A percentile compares a stretch with the other conserved stretches of the same genome.
phyloP scores from a whole-genome alignment of 2,329 filamentous ascomycete species.

The Esteya vermicola region DNA sequence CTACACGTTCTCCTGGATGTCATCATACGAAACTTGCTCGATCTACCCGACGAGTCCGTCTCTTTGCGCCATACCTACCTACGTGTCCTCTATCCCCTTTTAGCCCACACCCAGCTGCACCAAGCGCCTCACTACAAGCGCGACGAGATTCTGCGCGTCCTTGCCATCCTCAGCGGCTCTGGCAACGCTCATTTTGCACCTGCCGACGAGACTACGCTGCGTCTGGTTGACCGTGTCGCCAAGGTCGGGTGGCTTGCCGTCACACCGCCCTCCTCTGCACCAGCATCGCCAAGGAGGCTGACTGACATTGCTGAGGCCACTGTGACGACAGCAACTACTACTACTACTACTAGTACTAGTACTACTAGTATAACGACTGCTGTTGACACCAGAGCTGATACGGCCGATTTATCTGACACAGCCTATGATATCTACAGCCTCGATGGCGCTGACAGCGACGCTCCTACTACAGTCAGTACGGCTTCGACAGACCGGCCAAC shows the following conservation, averaged over 20 bases:
- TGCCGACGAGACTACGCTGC: slow-evolving; percentile 64
- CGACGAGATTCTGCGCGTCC: slow-evolving; percentile 64
- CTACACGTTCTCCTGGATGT: slow-evolving; percentile 88
- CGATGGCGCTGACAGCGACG: slow-evolving; percentile 10
- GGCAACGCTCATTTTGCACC: slow-evolving; percentile 64
- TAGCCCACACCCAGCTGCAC: slow-evolving; percentile 82
- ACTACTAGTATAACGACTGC: slow-evolving; percentile 4
- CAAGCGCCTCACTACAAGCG: slow-evolving; percentile 84
- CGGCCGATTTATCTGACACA: neutral
- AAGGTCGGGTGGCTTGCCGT: slow-evolving; percentile 51
- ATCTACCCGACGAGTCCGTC: slow-evolving; percentile 71
- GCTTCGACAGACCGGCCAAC: neutral
- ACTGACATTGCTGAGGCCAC: slow-evolving; percentile 2
- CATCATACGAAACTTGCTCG: slow-evolving; percentile 90
- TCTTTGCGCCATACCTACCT: slow-evolving; percentile 85
- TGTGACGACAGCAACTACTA: slow-evolving; percentile 1
- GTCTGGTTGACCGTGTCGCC: slow-evolving; percentile 60
- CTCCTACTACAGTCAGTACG: slow-evolving; percentile 15
- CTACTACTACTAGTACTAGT: slow-evolving; percentile 2
- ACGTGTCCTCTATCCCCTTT: slow-evolving; percentile 76
- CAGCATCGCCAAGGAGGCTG: slow-evolving; percentile 5
- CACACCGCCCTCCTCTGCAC: slow-evolving; percentile 13
- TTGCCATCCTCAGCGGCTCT: slow-evolving; percentile 55
- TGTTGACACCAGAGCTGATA: neutral
- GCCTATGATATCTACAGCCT: neutral